phyloP scores from a whole-genome alignment of 192 early-diverging fungal genomes.

The Coemansia sp. region DNA sequence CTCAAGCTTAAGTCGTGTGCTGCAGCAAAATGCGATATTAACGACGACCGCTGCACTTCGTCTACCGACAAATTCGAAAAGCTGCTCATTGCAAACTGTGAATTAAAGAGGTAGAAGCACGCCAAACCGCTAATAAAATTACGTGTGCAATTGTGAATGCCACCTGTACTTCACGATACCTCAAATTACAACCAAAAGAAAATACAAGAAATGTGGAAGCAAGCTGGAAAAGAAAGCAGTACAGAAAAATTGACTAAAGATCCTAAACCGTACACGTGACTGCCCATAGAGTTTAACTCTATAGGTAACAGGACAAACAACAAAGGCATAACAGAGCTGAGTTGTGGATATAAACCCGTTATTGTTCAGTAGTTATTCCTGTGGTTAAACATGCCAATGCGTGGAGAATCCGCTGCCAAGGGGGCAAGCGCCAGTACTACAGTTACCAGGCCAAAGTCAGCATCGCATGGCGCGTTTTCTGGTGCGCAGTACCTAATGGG shows the following conservation, averaged over 20 bases:
- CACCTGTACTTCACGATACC: too few relatives aligned
- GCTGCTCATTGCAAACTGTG: slow-evolving; percentile 14
- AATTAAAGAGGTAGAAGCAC: too few relatives aligned
- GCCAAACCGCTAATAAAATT: too few relatives aligned
- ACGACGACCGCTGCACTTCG: slow-evolving; percentile 31
- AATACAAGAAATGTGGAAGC: too few relatives aligned
- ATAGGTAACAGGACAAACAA: background rate
- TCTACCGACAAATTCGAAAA: slow-evolving; percentile 15
- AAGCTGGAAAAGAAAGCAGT: background rate
- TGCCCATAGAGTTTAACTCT: background rate
- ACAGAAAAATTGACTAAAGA: slow-evolving; percentile 5
- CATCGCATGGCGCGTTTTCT: slow-evolving; percentile 48
- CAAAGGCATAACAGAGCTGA: too few relatives aligned
- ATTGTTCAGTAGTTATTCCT: background rate
- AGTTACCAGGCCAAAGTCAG: background rate
- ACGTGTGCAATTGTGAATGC: background rate
- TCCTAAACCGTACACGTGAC: slow-evolving; percentile 6
- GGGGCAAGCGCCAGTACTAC: background rate
- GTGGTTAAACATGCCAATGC: background rate
- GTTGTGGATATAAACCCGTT: too few relatives aligned
- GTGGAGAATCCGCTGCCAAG: background rate
- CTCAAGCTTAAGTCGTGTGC: slow-evolving; percentile 7
- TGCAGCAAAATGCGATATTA: slow-evolving; percentile 30
- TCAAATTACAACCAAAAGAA: too few relatives aligned
- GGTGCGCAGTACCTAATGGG: slow-evolving; percentile 74